Evolutionary conservation across 176 grass and related monocot species (phyloP).

Genomic region (Carex scoparia): DNA sequence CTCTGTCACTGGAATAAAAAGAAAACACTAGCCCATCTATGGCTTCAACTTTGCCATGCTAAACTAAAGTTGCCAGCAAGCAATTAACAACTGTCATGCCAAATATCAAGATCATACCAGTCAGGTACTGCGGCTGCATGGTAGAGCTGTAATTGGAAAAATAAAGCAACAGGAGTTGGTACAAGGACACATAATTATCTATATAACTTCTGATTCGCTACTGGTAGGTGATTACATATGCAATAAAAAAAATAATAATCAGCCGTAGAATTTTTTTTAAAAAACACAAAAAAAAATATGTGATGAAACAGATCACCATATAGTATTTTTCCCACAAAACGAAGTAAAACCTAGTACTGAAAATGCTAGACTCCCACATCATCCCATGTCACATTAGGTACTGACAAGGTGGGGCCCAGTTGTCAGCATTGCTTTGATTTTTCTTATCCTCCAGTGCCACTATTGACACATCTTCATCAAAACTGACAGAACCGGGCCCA

Average conservation of each 20-base stretch:
- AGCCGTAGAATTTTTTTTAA: background rate
- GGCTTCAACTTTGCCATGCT: background rate
- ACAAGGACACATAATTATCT: conserved; percentile 73
- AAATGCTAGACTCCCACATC: conserved; percentile 55
- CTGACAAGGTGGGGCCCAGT: conserved; percentile 17
- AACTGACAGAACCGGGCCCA: too few relatives aligned
- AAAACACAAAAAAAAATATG: background rate
- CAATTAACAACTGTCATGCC: background rate
- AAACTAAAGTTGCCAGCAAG: background rate
- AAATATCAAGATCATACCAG: background rate
- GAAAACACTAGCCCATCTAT: background rate
- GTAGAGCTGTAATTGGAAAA: background rate
- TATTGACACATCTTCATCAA: too few relatives aligned
- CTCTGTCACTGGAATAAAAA: background rate
- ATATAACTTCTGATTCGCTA: conserved; percentile 84
- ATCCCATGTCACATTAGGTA: conserved; percentile 85
- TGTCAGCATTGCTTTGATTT: too few relatives aligned
- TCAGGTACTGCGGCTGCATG: background rate
- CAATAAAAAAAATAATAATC: conserved; percentile 8
- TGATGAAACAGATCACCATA: background rate
- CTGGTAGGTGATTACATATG: conserved; percentile 51
- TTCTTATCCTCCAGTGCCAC: too few relatives aligned
- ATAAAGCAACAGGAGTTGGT: conserved; percentile 69
- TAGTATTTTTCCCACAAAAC: background rate
- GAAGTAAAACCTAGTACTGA: background rate